These are phyloP conservation scores for Cicer yamashitae DNA, from an alignment of 306 rosid genomes.

Conservation along the genomic window DNA sequence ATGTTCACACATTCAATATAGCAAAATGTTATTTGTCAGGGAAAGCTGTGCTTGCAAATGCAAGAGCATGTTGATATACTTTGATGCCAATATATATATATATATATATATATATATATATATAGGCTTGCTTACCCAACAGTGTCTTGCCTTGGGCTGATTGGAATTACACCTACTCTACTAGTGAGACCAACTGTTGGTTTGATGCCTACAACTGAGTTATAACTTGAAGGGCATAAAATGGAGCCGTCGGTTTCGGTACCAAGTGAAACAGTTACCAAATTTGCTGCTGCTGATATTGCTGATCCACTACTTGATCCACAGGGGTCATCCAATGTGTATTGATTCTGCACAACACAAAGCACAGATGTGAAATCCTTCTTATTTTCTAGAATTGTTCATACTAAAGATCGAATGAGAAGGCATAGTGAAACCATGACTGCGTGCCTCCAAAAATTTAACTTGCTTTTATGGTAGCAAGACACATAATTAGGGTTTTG, in stretches of 20 bases:
- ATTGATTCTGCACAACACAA: conserved; percentile 53
- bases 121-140: conserved; percentile 62
- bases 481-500: too few relatives aligned
- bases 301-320: conserved; percentile 75
- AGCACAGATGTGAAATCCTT: neutral
- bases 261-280: conserved; percentile 63
- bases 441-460: neutral
- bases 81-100: too few relatives aligned
- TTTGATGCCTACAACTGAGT: conserved; percentile 66
- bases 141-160: conserved; percentile 67
- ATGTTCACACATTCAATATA: neutral
- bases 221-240: conserved; percentile 53
- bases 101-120: too few relatives aligned
- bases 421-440: too few relatives aligned
- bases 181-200: conserved; percentile 81
- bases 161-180: conserved; percentile 71
- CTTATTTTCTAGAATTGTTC: neutral
- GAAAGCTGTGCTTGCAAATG: neutral
- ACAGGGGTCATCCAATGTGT: conserved; percentile 53
- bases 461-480: too few relatives aligned
- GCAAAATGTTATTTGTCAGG: neutral
- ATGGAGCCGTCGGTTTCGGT: conserved; percentile 68
- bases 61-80: neutral
- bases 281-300: conserved; percentile 69
- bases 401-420: neutral